Percentiles rank a stretch among this genome's conserved stretches.
Evolutionary conservation across 306 rosid species (phyloP).

Genomic region (Canavalia gladiata): DNA sequence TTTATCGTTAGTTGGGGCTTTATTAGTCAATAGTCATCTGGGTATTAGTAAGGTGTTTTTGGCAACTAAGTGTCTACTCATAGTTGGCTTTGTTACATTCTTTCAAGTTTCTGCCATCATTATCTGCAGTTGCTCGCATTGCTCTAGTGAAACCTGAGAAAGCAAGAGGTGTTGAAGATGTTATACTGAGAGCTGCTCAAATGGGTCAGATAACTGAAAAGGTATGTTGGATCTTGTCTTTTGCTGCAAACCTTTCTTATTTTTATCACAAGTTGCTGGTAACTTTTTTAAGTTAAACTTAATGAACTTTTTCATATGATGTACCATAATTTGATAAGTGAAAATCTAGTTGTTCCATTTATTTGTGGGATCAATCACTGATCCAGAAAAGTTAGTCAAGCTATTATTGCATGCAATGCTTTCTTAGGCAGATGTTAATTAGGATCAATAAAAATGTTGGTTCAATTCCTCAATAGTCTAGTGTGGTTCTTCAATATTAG

Average conservation of each 20-base stretch:
- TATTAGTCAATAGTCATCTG: background rate
- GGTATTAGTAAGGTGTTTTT: background rate
- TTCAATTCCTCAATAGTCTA: conserved; percentile 1
- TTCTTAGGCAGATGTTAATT: background rate
- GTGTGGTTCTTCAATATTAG: background rate
- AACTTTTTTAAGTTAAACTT: conserved; percentile 6
- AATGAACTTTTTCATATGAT: background rate
- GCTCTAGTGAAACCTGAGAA: conserved; percentile 99
- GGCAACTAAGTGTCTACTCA: background rate
- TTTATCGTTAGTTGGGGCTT: background rate
- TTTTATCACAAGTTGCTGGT: conserved; percentile 27
- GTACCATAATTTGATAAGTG: background rate
- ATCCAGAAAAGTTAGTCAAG: conserved; percentile 26
- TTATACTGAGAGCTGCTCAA: conserved; percentile 91
- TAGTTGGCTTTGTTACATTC: background rate
- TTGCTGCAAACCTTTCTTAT: conserved; percentile 6
- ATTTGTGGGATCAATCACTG: conserved; percentile 8
- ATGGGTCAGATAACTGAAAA: conserved; percentile 92
- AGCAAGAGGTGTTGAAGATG: conserved; percentile 98
- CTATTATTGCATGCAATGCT: conserved; percentile 26
- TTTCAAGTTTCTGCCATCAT: conserved; percentile 33
- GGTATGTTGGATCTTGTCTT: conserved; percentile 57
- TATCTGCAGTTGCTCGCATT: conserved; percentile 73
- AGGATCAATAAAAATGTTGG: background rate
- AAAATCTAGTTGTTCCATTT: conserved; percentile 2